Evolutionary conservation across 2,329 filamentous ascomycete species (phyloP).

Genomic region (Xylaria polymorpha): DNA sequence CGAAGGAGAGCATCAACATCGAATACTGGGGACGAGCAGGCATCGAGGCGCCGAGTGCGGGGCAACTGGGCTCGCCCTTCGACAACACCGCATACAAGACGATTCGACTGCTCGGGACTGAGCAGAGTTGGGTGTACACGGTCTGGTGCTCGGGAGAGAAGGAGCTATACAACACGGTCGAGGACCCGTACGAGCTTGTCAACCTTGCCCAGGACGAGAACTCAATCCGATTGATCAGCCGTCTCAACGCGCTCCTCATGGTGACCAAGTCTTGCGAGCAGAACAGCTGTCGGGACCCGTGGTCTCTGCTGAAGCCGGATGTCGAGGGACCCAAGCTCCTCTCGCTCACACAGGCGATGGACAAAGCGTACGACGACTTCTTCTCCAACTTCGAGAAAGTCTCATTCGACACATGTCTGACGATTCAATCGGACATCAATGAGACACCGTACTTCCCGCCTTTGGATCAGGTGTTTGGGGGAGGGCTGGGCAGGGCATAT

Average conservation of each 20-base stretch:
- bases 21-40: slow-evolving; percentile 3
- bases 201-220: background rate
- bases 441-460: slow-evolving; percentile 9
- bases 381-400: slow-evolving; percentile 1
- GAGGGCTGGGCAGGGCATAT: background rate
- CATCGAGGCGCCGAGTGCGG: slow-evolving; percentile 5
- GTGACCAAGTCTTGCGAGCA: slow-evolving; percentile 12
- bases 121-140: slow-evolving; percentile 3
- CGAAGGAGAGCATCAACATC: slow-evolving; percentile 9
- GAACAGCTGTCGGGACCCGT: slow-evolving; percentile 9
- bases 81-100: background rate
- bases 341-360: slow-evolving; percentile 9
- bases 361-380: background rate
- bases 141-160: slow-evolving; percentile 7
- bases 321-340: background rate
- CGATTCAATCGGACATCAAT: background rate
- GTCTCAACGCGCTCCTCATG: slow-evolving; percentile 9
- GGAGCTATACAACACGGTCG: slow-evolving; percentile 1
- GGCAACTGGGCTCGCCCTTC: background rate
- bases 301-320: background rate
- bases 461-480: background rate
- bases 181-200: slow-evolving; percentile 8
- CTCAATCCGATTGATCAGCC: slow-evolving; percentile 1
- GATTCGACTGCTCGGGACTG: background rate
- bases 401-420: slow-evolving; percentile 1